Evolutionary conservation across 495 filamentous ascomycete genomes (phyloP), one percentile per base, ranked within the genome.

Genomic region (Lasiosphaeria ovina): DNA sequence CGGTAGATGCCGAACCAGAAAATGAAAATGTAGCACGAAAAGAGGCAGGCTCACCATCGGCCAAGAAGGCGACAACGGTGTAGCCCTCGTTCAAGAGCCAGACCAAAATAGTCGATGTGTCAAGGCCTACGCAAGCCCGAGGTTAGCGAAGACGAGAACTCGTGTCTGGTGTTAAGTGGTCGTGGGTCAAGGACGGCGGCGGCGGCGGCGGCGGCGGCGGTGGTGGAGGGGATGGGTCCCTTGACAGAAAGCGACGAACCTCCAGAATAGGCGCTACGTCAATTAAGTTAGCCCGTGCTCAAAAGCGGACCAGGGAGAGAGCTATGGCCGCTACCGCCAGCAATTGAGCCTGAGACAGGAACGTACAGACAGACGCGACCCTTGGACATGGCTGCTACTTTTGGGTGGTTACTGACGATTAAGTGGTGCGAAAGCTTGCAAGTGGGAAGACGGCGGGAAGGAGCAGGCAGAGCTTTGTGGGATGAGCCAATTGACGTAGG

Each of bases 71-170:
- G 11, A 79, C 72, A 58, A 75, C 73, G 42, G 65, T 66, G 58
- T 67, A 73, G 63, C 63, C 67, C 60, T 66, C 38, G 33, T 60
- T 53, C 59, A 88, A 82, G 59, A 88, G 79, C 84, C 85, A 89
- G 69, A 81, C 79, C 58, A 86, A 62, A 65, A 68, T 69, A 44
- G 64, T 68, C 70, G 80, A 83, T 69, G 87, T 90, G 70, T 89
- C 87, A 54, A 90, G 80, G 60, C 87, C 87, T 71, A 24, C 24
- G 24, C 24, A 24, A 24, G 24, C 24, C 24, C 24, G 24, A 24
- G 24, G 24, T 24, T 24, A 24, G 24, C 24, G 2, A 24, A 24
- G 24, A 2, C 24, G 24, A 24, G 24, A 24, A 24, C 24, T 24
- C 24, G 24, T 24, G 24, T 24, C 24, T 24, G 24, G 24, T 24